phyloP scores from a whole-genome alignment of 805 yeast species.

The Kuraishia capsulata region DNA sequence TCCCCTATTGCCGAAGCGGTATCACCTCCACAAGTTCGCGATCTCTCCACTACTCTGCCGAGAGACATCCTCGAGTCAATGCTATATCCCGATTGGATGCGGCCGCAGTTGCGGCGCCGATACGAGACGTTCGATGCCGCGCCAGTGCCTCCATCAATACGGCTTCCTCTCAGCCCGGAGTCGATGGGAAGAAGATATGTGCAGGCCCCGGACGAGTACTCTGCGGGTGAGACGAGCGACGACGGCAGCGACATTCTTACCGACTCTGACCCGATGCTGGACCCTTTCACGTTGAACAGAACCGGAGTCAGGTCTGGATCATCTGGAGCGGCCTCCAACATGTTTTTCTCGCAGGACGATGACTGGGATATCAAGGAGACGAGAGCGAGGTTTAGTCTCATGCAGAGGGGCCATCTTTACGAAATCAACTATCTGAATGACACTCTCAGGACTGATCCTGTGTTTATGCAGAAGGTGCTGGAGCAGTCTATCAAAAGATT shows the following conservation, averaged over 20 bases:
- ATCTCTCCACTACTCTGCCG: too few species aligned
- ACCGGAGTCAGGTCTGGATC: constrained; percentile 1
- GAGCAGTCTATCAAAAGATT: constrained; percentile 9
- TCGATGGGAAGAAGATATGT: too few species aligned
- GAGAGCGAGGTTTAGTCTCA: constrained; percentile 3
- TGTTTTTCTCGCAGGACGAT: constrained; percentile 3
- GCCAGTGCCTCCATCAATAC: too few species aligned
- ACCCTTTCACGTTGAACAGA: not conserved
- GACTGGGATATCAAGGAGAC: constrained; percentile 4
- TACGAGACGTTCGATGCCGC: too few species aligned
- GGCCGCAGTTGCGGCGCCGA: too few species aligned
- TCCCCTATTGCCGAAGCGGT: too few species aligned
- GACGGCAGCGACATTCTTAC: constrained; percentile 3
- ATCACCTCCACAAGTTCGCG: too few species aligned
- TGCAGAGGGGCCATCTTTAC: not conserved
- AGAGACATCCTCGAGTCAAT: too few species aligned
- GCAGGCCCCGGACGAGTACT: too few species aligned
- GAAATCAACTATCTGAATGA: not conserved
- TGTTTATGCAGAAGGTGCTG: not conserved
- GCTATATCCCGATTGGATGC: too few species aligned
- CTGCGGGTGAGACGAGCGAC: not conserved
- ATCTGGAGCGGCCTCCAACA: not conserved
- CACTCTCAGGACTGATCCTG: constrained; percentile 1
- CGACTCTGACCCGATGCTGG: constrained; percentile 2
- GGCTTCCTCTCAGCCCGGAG: too few species aligned